Conservation (phyloP, 805 yeast species). For the Nematodospora valgi region DNA sequence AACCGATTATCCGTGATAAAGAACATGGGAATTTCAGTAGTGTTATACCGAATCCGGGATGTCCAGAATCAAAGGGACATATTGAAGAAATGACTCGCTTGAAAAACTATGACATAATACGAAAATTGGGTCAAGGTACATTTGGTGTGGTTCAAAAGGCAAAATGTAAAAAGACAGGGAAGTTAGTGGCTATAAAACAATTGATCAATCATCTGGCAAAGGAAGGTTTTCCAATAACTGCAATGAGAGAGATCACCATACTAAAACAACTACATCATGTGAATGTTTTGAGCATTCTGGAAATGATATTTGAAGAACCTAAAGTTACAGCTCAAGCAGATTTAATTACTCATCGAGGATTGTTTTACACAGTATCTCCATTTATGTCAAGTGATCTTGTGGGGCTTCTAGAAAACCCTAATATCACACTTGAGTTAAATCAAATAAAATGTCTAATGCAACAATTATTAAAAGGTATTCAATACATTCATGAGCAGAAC, state of each 20-base stretch:
- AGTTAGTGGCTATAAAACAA: constrained; percentile 82
- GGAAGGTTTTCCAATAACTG: constrained; percentile 90
- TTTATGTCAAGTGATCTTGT: constrained; percentile 91
- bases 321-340: constrained; percentile 31
- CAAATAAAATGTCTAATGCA: constrained; percentile 80
- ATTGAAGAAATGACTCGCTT: constrained; percentile 26
- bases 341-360: constrained; percentile 34
- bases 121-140: constrained; percentile 43
- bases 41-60: too few species aligned
- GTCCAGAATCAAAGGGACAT: too few species aligned
- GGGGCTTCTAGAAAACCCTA: constrained; percentile 81
- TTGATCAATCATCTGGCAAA: constrained; percentile 73
- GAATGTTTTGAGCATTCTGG: constrained; percentile 74
- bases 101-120: constrained; percentile 29
- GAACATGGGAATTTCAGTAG: too few species aligned
- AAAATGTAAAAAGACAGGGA: constrained; percentile 45
- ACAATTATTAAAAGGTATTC: constrained; percentile 77
- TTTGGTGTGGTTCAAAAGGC: constrained; percentile 83
- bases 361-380: constrained; percentile 84
- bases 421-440: constrained; percentile 52
- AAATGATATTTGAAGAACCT: constrained; percentile 57
- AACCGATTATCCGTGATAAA: too few species aligned
- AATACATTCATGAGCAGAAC: constrained; percentile 65
- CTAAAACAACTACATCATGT: constrained; percentile 65
- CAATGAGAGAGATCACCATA: constrained; percentile 85